Evolutionary conservation across 2,329 filamentous ascomycete genomes (phyloP).

Genomic region (Ophiosphaerella herpotricha): DNA sequence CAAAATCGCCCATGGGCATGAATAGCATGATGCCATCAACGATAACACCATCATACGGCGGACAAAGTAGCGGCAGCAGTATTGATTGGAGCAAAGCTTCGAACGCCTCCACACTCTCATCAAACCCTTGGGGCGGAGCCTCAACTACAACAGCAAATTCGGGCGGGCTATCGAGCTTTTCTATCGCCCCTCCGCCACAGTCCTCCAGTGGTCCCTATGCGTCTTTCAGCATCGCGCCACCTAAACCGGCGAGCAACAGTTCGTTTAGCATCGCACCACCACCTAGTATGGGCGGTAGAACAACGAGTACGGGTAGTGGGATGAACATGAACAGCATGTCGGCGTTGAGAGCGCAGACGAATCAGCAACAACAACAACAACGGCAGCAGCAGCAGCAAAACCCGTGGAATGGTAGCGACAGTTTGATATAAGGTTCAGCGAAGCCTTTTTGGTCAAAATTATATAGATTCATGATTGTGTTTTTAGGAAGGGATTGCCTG

Average conservation of each 20-base stretch:
- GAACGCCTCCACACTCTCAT: slow-evolving; percentile 12
- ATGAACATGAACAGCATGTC: slow-evolving; percentile 36
- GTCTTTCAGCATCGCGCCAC: slow-evolving; percentile 46
- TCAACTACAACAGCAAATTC: slow-evolving; percentile 18
- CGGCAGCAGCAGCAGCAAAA: slow-evolving; percentile 20
- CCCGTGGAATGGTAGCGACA: slow-evolving; percentile 31
- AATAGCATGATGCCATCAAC: slow-evolving; percentile 35
- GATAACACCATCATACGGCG: slow-evolving; percentile 29
- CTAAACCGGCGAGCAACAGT: slow-evolving; percentile 21
- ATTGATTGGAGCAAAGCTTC: slow-evolving; percentile 40
- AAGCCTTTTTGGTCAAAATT: not conserved
- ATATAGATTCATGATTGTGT: not conserved
- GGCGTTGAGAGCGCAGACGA: slow-evolving; percentile 30
- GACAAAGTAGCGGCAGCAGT: slow-evolving; percentile 18
- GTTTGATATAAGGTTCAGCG: slow-evolving; percentile 29
- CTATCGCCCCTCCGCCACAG: slow-evolving; percentile 55
- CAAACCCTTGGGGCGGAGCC: slow-evolving; percentile 31
- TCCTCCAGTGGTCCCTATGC: slow-evolving; percentile 38
- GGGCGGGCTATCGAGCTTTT: slow-evolving; percentile 48
- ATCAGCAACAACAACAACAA: slow-evolving; percentile 25
- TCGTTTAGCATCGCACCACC: slow-evolving; percentile 37
- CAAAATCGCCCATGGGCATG: slow-evolving; percentile 40
- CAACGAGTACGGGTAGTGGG: slow-evolving; percentile 29
- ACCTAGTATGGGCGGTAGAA: slow-evolving; percentile 22
- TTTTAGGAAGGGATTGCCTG: not conserved